A percentile compares a stretch with the other conserved stretches of the same genome.
phyloP scores from a whole-genome alignment of 805 yeast genomes.

The Kodamaea neixiangensis region DNA sequence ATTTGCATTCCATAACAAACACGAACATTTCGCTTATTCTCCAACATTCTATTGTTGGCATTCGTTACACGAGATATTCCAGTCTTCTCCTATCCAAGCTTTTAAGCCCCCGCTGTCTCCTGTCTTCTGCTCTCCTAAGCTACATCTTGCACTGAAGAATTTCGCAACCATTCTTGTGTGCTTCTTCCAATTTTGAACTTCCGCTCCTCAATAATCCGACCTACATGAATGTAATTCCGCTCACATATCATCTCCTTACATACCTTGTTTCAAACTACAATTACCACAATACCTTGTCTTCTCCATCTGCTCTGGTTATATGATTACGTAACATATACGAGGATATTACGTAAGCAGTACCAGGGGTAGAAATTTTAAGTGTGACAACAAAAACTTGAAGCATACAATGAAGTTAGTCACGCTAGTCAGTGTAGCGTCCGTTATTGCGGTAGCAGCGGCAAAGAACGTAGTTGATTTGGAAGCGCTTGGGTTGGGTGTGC shows the following conservation, averaged over 20 bases:
- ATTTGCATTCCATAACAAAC: background rate
- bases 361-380: background rate
- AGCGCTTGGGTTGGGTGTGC: conserved; percentile 1
- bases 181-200: too few species aligned
- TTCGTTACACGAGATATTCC: background rate
- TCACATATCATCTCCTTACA: background rate
- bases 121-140: too few species aligned
- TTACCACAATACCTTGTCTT: background rate
- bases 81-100: too few species aligned
- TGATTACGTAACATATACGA: too few species aligned
- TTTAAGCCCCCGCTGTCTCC: too few species aligned
- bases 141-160: too few species aligned
- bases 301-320: too few species aligned
- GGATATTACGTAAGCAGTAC: background rate
- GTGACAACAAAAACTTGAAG: background rate
- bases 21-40: background rate
- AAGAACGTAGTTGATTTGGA: conserved; percentile 11
- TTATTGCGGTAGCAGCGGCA: conserved; percentile 9
- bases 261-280: background rate
- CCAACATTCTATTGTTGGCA: background rate
- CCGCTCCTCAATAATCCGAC: background rate
- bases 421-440: conserved; percentile 3
- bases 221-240: background rate
- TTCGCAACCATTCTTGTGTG: background rate
- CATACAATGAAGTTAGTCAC: conserved; percentile 9